Percentiles rank a stretch among this genome's conserved stretches.
Evolutionary conservation across 2,329 filamentous ascomycete genomes (phyloP).

Genomic region (Neobulgaria alba): DNA sequence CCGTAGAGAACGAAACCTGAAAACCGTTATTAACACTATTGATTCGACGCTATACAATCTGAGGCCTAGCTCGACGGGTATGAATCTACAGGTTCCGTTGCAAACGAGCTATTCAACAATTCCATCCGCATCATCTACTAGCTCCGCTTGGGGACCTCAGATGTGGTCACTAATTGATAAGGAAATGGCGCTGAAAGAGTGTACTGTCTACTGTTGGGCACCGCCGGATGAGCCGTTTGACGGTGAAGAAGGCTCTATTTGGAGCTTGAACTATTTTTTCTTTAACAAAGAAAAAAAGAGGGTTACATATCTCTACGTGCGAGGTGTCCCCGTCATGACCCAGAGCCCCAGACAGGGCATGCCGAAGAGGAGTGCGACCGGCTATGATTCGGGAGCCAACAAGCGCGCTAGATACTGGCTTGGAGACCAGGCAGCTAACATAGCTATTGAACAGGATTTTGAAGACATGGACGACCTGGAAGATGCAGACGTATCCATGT

Average conservation of each 20-base stretch:
- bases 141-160: slow-evolving; percentile 67
- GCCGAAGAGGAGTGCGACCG: slow-evolving; percentile 22
- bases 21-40: slow-evolving; percentile 75
- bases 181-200: slow-evolving; percentile 87
- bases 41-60: slow-evolving; percentile 84
- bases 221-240: slow-evolving; percentile 87
- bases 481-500: too few species aligned
- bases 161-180: slow-evolving; percentile 93
- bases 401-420: slow-evolving; percentile 89
- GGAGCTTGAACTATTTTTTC: slow-evolving; percentile 95
- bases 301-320: slow-evolving; percentile 87
- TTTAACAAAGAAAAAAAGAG: slow-evolving; percentile 90
- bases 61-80: slow-evolving; percentile 50
- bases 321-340: slow-evolving; percentile 73
- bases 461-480: slow-evolving; percentile 32
- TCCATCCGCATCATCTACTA: slow-evolving; percentile 34
- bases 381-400: slow-evolving; percentile 46
- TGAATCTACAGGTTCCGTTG: slow-evolving; percentile 30
- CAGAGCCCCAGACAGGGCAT: slow-evolving; percentile 43
- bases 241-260: slow-evolving; percentile 82
- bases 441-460: slow-evolving; percentile 34
- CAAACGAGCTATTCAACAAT: slow-evolving; percentile 31
- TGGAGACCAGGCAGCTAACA: slow-evolving; percentile 49
- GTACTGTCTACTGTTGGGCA: slow-evolving; percentile 80
- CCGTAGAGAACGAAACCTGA: slow-evolving; percentile 70